Evolutionary conservation across 1,284 basidiomycete genomes (phyloP).

Genomic region (Microbotryum violaceum): DNA sequence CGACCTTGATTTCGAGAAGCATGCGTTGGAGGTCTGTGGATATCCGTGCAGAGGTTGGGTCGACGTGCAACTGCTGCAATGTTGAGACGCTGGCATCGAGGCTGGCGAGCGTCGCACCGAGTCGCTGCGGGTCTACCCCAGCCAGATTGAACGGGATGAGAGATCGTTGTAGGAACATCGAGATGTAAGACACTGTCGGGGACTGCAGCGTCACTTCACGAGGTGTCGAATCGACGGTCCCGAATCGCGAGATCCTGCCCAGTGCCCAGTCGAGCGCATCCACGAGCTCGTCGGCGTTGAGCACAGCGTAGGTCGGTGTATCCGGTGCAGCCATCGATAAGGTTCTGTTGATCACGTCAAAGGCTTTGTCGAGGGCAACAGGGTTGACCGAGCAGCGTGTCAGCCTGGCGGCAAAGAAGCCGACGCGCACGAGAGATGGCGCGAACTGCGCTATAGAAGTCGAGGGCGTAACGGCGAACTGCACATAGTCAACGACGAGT

Average conservation of each 20-base stretch:
- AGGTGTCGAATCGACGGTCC: not conserved
- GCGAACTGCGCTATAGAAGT: not conserved
- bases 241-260: not conserved
- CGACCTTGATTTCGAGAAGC: not conserved
- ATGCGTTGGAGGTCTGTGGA: not conserved
- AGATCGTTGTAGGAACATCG: not conserved
- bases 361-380: conserved; percentile 1
- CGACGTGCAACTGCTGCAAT: not conserved
- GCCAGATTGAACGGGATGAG: not conserved
- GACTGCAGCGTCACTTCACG: not conserved
- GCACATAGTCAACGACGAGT: not conserved
- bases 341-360: conserved; percentile 1
- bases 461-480: not conserved
- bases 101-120: too few relatives aligned
- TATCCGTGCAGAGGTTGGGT: not conserved
- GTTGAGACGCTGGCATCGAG: not conserved
- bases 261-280: conserved; percentile 1
- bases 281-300: not conserved
- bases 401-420: conserved; percentile 2
- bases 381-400: not conserved
- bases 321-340: not conserved
- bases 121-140: too few relatives aligned
- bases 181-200: not conserved
- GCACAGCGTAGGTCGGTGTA: not conserved
- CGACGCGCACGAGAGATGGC: not conserved